Evolutionary conservation across 2,329 filamentous ascomycete genomes (phyloP), one percentile per base, ranked within the genome.

Genomic region (Exophiala spinifera): DNA sequence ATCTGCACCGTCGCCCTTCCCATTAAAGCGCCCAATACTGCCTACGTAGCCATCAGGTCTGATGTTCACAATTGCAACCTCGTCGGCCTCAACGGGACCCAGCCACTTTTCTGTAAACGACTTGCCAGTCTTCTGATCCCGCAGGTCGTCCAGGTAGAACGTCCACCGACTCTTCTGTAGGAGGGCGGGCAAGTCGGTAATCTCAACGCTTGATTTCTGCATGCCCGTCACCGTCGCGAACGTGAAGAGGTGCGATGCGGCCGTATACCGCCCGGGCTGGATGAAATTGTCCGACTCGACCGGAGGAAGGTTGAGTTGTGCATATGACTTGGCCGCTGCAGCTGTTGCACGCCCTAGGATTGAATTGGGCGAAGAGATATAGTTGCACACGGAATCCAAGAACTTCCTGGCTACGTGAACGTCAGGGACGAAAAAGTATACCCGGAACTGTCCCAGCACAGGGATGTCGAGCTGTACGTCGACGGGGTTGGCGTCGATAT

Each of bases 391-490:
- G 0, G 74, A 76, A 5, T 79, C 73, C 20, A 90, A 73, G 69
- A 88, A 88, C 1, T 73, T 71, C 50, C 73, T 73, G 3, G 79
- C 77, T 28, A 76, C 68, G 51, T 77, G 74, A 1, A 89, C 75
- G 63, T 88, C 78, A 64, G 81, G 82, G 57, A 83, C 80, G 56
- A 91, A 79, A 56, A 91, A 78, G 68, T 88, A 90, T 43, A 90
- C 80, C 46, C 86, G 80, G 74, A 91, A 91, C 65, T 91, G 88
- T 21, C 87, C 85, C 4, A 91, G 74, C 70, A 89, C 81, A 1
- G 88, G 88, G 42, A 91, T 88, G 64, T 91, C 88, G 4, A 89
- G 81, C 66, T 91, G 86, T 23, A 91, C 74, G 62, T 91, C 85
- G 39, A 91, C 82, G 0, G 87, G 87, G 63, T 91, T 91, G 3